Evolutionary conservation across 164 flowering plant genomes (phyloP).

Genomic region (Vitis vinifera): DNA sequence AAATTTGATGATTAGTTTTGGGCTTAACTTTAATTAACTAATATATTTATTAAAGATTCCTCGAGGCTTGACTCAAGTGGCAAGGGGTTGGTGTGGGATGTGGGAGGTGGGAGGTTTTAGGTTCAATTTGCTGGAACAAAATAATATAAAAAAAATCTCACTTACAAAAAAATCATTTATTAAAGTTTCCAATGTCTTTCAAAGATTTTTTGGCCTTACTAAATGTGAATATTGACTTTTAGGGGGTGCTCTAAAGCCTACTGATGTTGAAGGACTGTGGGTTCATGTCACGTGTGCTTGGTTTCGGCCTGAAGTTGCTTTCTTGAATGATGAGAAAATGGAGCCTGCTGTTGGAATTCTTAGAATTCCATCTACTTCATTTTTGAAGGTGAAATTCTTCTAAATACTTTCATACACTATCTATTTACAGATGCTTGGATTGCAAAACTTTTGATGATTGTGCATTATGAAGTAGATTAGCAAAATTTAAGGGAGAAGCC

Average conservation of each 20-base stretch:
- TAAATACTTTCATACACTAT: not conserved
- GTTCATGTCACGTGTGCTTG: slow-evolving; percentile 79
- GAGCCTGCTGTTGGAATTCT: slow-evolving; percentile 74
- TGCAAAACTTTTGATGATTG: not conserved
- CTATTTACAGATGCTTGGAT: not conserved
- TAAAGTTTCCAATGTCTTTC: not conserved
- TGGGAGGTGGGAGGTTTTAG: no score
- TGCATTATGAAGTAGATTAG: not conserved
- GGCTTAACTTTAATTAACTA: no score
- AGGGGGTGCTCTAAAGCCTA: slow-evolving; percentile 81
- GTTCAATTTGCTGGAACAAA: no score
- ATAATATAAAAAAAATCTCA: no score
- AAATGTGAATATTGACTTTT: slow-evolving; percentile 4
- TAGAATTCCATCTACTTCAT: slow-evolving; percentile 51
- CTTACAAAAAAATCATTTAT: not conserved
- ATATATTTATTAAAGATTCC: no score
- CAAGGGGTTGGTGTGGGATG: no score
- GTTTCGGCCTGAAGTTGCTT: slow-evolving; percentile 69
- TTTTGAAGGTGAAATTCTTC: slow-evolving; percentile 47
- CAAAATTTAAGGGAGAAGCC: not conserved
- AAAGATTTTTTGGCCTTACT: slow-evolving; percentile 3
- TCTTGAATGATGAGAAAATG: slow-evolving; percentile 57
- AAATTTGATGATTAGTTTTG: no score
- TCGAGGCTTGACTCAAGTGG: no score
- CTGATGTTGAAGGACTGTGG: slow-evolving; percentile 57